These are phyloP conservation scores for Leccinum truebloodii DNA, from an alignment of 768 basidiomycete genomes.

Conservation along the genomic window DNA sequence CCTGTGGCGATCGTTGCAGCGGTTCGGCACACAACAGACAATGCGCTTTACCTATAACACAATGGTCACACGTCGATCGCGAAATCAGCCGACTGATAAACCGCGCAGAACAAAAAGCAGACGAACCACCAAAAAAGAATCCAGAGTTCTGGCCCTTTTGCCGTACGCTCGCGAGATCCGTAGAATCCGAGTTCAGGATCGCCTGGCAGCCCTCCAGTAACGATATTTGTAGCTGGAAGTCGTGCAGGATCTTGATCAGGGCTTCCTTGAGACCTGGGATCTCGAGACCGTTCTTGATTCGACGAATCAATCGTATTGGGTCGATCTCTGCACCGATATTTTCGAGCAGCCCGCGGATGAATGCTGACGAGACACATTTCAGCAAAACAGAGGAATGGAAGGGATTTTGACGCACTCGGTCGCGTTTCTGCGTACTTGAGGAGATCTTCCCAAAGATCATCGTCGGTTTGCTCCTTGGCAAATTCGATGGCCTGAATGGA, in stretches of 20 bases:
- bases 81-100: background rate
- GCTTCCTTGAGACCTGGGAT: conserved; percentile 95
- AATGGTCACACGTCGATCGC: background rate
- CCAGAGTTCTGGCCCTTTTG: conserved; percentile 79
- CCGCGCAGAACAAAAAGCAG: background rate
- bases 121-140: conserved; percentile 73
- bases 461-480: conserved; percentile 94
- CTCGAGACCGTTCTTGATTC: conserved; percentile 95
- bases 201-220: conserved; percentile 90
- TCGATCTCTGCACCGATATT: conserved; percentile 97
- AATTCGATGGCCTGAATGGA: conserved; percentile 86
- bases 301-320: conserved; percentile 89
- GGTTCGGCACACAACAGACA: conserved; percentile 71
- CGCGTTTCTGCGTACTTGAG: conserved; percentile 92
- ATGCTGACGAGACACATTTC: conserved; percentile 48
- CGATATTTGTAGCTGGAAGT: conserved; percentile 93
- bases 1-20: conserved; percentile 57
- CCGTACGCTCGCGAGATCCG: conserved; percentile 64
- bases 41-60: conserved; percentile 49
- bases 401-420: conserved; percentile 55
- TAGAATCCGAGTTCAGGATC: conserved; percentile 82
- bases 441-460: conserved; percentile 97
- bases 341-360: conserved; percentile 93
- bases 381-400: background rate
- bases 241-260: conserved; percentile 94